Evolutionary conservation across 164 flowering plant species (phyloP), one percentile per base, ranked within the genome.

Genomic region (Annona cherimola): DNA sequence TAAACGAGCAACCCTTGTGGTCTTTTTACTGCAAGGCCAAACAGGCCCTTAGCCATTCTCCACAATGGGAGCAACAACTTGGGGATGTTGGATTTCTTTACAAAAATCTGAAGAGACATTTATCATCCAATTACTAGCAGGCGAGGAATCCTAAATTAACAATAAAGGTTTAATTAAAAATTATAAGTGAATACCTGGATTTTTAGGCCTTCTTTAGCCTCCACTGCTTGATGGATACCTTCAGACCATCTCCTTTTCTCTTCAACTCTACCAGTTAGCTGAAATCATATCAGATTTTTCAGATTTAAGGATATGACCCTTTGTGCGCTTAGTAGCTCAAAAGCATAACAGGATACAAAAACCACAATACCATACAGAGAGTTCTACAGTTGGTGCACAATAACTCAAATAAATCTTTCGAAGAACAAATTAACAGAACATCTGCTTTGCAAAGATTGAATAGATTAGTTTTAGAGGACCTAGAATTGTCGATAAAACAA

Each of bases 221-320:
- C 99, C 18, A 95, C 96, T 72, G 99, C 94, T 82, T 95, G 97
- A 75, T 95, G 99, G 79, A 95, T 89, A 14, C 99, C 98, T 42
- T 91, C 98, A 67, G 97, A 89, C 99, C 99, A 95, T 80, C 99
- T 89, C 76, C 94, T 83, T 79, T 90, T 93, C 81, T 95, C 99
- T 83, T 95, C 98, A 66, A 93, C 94, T 85, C 99, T 91, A 42
- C 98, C 99, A 4, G 99, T 94, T 80, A 94, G 79, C 98, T 94
- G 79, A 69, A 77, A 41, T 65, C 14, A 59, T 42, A 69, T 67
- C 39, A 16, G 46, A 45, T 19, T 44, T 69, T 46, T 66, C 40
- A 66, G 54, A 43, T 18, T 66, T 20, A 42, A 65, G 6, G 45
- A 65, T 14, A 40, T 20, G 5, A 62, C 9, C 65, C 35, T 62